Percentiles rank a stretch among this genome's conserved stretches.
phyloP scores from a whole-genome alignment of 768 basidiomycete genomes.

The Rickenella mellea region DNA sequence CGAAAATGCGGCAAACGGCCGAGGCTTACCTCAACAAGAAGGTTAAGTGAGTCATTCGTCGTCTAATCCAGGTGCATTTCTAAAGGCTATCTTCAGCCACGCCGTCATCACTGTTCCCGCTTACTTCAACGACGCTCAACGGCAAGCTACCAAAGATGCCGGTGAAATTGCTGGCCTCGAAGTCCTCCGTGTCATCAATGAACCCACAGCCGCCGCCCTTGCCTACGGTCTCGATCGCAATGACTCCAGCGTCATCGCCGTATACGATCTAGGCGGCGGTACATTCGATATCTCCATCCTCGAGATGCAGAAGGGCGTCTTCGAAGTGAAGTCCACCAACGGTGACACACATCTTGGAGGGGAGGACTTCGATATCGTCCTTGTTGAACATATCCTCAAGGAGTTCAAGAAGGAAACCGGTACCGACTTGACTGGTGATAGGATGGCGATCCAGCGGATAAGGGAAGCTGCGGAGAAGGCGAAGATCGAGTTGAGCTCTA shows the following conservation, averaged over 20 bases:
- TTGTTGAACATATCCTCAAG: conserved; percentile 76
- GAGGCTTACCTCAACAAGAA: conserved; percentile 89
- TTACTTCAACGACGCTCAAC: conserved; percentile 99
- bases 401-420: conserved; percentile 95
- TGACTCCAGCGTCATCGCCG: conserved; percentile 83
- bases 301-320: conserved; percentile 99
- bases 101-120: conserved; percentile 95
- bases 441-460: conserved; percentile 97
- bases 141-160: conserved; percentile 97
- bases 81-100: conserved; percentile 36
- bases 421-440: conserved; percentile 71
- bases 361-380: conserved; percentile 92
- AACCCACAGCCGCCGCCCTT: conserved; percentile 96
- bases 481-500: conserved; percentile 95
- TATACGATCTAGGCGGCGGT: conserved; percentile 97
- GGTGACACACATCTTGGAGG: conserved; percentile 97
- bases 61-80: too few relatives aligned
- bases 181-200: conserved; percentile 97
- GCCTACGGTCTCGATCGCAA: conserved; percentile 89
- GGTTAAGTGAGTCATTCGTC: conserved; percentile 65
- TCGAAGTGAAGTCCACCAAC: conserved; percentile 99
- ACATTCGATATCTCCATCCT: conserved; percentile 99
- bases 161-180: conserved; percentile 97
- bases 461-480: conserved; percentile 99
- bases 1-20: conserved; percentile 94